These are phyloP conservation scores for Acaromyces ingoldii DNA, from an alignment of 1,284 basidiomycete genomes.

Conservation along the genomic window DNA sequence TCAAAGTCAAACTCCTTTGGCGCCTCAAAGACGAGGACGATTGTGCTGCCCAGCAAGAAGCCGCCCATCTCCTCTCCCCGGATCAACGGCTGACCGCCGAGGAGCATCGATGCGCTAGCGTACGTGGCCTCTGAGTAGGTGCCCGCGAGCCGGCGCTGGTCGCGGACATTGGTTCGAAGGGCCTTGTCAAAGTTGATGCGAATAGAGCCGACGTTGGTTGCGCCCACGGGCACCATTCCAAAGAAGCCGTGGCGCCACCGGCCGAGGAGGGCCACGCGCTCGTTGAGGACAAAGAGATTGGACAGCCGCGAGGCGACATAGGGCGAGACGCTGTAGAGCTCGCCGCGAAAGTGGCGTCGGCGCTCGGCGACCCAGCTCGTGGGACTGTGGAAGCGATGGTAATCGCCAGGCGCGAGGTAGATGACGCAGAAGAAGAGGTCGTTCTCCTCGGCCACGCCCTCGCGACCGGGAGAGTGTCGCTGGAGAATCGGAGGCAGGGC, in stretches of 20 bases:
- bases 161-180: conserved; percentile 50
- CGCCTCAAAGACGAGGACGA: conserved; percentile 95
- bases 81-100: conserved; percentile 80
- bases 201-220: conserved; percentile 96
- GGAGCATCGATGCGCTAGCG: conserved; percentile 54
- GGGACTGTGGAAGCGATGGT: conserved; percentile 95
- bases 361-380: conserved; percentile 96
- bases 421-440: conserved; percentile 88
- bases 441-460: conserved; percentile 58
- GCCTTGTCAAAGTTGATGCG: conserved; percentile 92
- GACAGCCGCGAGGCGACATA: conserved; percentile 88
- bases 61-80: conserved; percentile 95
- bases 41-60: conserved; percentile 89
- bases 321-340: conserved; percentile 93
- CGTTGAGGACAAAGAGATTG: conserved; percentile 94
- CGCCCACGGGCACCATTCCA: conserved; percentile 93
- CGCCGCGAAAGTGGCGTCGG: conserved; percentile 89
- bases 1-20: conserved; percentile 76
- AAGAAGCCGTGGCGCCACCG: conserved; percentile 95
- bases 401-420: conserved; percentile 97
- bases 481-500: conserved; percentile 45
- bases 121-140: conserved; percentile 79
- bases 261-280: conserved; percentile 92
- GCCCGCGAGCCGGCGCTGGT: conserved; percentile 57
- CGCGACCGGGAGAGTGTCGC: conserved; percentile 29